Conservation (phyloP, 306 rosid species). For the Pterocarpus santalinus region DNA sequence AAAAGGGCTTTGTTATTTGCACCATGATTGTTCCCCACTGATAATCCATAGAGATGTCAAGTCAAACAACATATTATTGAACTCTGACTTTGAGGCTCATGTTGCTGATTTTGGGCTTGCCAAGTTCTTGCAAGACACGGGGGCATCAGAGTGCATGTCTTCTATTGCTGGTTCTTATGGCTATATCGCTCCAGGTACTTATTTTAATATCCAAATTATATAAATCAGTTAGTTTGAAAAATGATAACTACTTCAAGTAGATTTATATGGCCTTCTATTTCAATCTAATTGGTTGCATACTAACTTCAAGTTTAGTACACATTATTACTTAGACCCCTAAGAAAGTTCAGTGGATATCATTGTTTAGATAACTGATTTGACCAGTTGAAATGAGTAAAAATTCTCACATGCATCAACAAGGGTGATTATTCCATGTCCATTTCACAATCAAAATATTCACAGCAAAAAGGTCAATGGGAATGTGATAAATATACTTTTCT, state of each 20-base stretch:
- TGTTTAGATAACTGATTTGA: conserved; percentile 21
- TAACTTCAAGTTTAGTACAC: conserved; percentile 28
- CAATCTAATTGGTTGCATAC: conserved; percentile 16
- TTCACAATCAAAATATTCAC: conserved; percentile 36
- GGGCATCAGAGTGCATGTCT: conserved; percentile 94
- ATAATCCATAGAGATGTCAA: conserved; percentile 90
- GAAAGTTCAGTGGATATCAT: not conserved
- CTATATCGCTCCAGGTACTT: conserved; percentile 94
- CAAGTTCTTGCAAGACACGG: conserved; percentile 85
- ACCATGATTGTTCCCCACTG: conserved; percentile 91
- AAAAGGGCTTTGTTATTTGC: conserved; percentile 86
- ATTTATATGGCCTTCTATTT: conserved; percentile 4
- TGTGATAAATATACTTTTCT: conserved; percentile 14
- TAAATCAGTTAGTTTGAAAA: conserved; percentile 12
- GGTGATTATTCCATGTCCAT: conserved; percentile 41
- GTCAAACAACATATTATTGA: conserved; percentile 84
- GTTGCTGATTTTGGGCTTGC: conserved; percentile 97
- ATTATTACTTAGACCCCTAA: not conserved
- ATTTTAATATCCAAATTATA: not conserved
- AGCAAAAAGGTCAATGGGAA: conserved; percentile 22
- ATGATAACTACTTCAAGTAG: conserved; percentile 7
- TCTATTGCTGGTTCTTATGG: conserved; percentile 97
- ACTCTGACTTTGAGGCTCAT: conserved; percentile 89
- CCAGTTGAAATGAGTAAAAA: conserved; percentile 21
- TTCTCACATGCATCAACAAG: not conserved